Conservation (phyloP, 1,284 basidiomycete species). For the Puccinia hordei region DNA sequence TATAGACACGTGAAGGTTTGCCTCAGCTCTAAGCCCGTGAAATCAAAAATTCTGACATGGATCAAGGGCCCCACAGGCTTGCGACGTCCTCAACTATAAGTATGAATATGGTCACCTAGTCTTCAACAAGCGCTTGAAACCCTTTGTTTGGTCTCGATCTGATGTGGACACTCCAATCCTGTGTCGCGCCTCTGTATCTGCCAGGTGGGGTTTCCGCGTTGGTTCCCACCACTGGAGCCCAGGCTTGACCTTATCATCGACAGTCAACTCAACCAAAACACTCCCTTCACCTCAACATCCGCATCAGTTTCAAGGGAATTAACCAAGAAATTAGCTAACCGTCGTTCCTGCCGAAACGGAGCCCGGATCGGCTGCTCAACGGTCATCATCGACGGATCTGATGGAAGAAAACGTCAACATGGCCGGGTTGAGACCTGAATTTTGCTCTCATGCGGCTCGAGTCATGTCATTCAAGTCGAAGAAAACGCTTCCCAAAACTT, state of each 20-base stretch:
- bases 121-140: too few relatives aligned
- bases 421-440: neutral
- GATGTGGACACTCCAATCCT: neutral
- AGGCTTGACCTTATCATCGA: too few relatives aligned
- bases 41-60: too few relatives aligned
- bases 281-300: neutral
- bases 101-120: too few relatives aligned
- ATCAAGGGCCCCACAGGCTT: too few relatives aligned
- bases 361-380: neutral
- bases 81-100: too few relatives aligned
- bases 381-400: neutral
- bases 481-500: constrained; percentile 34
- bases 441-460: constrained; percentile 42
- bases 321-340: neutral
- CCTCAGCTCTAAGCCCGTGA: too few relatives aligned
- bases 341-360: neutral
- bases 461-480: constrained; percentile 46
- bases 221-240: neutral
- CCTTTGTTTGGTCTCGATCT: too few relatives aligned
- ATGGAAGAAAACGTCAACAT: constrained; percentile 20
- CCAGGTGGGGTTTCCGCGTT: too few relatives aligned
- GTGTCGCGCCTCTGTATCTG: too few relatives aligned
- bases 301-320: neutral
- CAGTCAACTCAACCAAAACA: neutral
- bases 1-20: too few relatives aligned